A percentile compares a stretch with the other conserved stretches of the same genome.
Conservation (phyloP, 75 land plant species). For the Picea sitchensis region DNA sequence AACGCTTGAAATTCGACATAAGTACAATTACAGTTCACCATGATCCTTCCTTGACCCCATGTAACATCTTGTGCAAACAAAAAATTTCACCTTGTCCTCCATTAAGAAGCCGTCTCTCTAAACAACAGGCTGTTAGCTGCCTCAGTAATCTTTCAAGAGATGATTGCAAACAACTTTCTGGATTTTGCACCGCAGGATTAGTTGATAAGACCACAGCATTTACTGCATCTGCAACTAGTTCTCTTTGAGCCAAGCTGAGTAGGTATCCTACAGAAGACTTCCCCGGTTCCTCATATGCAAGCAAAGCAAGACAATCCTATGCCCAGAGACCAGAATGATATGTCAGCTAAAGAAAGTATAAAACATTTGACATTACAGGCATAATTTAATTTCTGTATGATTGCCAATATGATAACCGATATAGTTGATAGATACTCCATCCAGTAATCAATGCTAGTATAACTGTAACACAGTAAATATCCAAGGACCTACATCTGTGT, state of each 20-base stretch:
- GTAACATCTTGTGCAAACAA: conserved; percentile 57
- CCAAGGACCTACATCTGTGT: neutral
- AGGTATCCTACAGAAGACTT: conserved; percentile 74
- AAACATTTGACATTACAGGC: neutral
- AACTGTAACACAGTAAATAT: neutral
- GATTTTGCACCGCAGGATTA: conserved; percentile 48
- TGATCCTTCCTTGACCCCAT: conserved; percentile 42
- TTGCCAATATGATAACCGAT: neutral
- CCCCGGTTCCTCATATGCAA: conserved; percentile 83
- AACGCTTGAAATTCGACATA: no score
- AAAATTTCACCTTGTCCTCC: conserved; percentile 92
- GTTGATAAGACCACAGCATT: conserved; percentile 69
- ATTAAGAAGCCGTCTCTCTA: conserved; percentile 55
- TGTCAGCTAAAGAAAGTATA: neutral
- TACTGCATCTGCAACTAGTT: conserved; percentile 82
- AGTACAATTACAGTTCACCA: neutral
- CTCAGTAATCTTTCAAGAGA: conserved; percentile 70
- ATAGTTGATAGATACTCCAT: conserved; percentile 3
- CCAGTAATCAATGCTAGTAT: neutral
- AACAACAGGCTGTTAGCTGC: conserved; percentile 74
- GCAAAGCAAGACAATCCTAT: conserved; percentile 78
- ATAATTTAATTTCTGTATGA: neutral
- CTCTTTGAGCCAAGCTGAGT: conserved; percentile 59
- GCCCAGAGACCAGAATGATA: conserved; percentile 6
- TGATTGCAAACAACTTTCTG: conserved; percentile 42